Evolutionary conservation across 768 basidiomycete species (phyloP), one percentile per base, ranked within the genome.

Genomic region (Tulasnella sp.): DNA sequence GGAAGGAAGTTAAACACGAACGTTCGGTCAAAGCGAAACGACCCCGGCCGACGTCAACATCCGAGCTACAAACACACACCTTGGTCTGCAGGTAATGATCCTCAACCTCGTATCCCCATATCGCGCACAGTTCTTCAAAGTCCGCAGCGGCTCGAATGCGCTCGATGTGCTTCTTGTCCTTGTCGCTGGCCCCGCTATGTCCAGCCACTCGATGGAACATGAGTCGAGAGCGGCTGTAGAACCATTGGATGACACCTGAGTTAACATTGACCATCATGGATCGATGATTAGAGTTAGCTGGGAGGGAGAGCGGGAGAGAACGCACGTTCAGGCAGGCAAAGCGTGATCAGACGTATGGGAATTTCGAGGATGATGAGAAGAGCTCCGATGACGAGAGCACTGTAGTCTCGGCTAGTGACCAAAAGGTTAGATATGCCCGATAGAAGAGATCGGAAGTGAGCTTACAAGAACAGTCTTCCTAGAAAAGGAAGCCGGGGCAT

Each of bases 41-140:
- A 26, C 52, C n/a, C 52, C 52, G 52, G 29, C 22, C 22, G n/a
- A n/a, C 26, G 44, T 7, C 19, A 16, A 19, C n/a, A 47, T n/a
- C 3, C 0, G 5, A 14, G 9, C 1, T 39, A 65, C 37, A 22
- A 12, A n/a, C n/a, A n/a, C n/a, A 11, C 14, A 72, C 71, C 62
- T 63, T 72, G 73, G 92, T 94, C 72, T 89, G 82, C 17, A 92
- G 89, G 74, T 93, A 88, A 77, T 94, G 92, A 77, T 93, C 92
- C 78, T 94, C 90, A 70, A 87, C 84, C 7, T 80, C 83, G 77
- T 93, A 93, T 2, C 88, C 90, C 76, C 86, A 87, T 26, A 92
- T 83, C 9, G 79, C 79, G 77, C 89, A 92, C 29, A 94, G 83
- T 52, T 89, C 88, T 26, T 81, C 84, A 72, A 86, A 87, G 75